Percentiles rank a stretch among this genome's conserved stretches.
Evolutionary conservation across 306 rosid species (phyloP).

Genomic region (Betula pendula): DNA sequence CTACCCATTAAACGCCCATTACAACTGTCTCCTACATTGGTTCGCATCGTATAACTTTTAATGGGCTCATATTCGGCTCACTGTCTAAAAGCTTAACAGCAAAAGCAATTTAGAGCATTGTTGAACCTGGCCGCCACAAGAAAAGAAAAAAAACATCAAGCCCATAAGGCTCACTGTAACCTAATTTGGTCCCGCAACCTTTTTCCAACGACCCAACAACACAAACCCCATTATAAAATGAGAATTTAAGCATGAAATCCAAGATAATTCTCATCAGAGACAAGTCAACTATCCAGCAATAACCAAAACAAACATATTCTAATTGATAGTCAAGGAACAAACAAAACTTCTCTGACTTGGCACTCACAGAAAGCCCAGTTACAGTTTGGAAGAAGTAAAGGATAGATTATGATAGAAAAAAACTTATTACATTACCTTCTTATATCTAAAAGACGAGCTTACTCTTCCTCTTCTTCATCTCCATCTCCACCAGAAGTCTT

Average conservation of each 20-base stretch:
- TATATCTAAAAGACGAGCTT: not conserved
- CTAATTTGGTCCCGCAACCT: not conserved
- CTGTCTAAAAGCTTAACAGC: no score
- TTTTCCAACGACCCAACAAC: not conserved
- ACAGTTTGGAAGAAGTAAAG: not conserved
- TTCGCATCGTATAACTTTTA: no score
- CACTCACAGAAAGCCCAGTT: not conserved
- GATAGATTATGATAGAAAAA: not conserved
- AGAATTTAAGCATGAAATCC: not conserved
- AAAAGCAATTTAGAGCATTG: no score
- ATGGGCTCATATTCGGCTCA: no score
- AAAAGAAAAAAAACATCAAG: no score
- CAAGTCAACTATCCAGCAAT: not conserved
- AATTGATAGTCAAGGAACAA: not conserved
- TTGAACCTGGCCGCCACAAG: no score
- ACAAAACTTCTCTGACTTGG: not conserved
- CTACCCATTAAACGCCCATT: no score
- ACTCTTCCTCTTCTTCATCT: conserved; percentile 39
- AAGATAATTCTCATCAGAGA: not conserved
- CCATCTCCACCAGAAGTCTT: conserved; percentile 43
- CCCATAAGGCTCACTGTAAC: no score
- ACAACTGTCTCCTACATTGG: no score
- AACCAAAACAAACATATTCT: not conserved
- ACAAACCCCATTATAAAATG: not conserved
- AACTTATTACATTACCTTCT: not conserved